Base-by-base conservation (phyloP, 2,329 filamentous ascomycete genomes). In the Acephala macrosclerotiorum region DNA sequence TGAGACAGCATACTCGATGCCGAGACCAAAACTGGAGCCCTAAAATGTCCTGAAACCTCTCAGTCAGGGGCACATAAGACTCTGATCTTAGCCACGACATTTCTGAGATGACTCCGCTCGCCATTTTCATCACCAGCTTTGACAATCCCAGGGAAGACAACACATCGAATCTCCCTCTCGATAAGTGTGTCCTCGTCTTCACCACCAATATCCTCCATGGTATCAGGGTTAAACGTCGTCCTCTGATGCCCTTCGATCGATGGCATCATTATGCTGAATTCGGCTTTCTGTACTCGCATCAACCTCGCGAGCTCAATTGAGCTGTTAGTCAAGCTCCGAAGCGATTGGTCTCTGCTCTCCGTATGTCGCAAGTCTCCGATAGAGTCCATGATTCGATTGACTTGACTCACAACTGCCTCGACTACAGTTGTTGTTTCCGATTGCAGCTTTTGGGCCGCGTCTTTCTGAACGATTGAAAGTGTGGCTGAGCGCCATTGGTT, bases 401-500 rank as follows among this genome's bases (percentile, higher is more conserved):
- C 77, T 55, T 80, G 80, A 2, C 76, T 71, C 18, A 87, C 75
- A 47, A 87, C 78, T 14, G 73, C 71, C 42, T 84, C 80, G 18
- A 79, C 78, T 36, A 83, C 73, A 26, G 73, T 69, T 22, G 77
- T 68, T 3, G 85, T 87, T 71, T 84, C 79, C 16, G 77, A 71
- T 59, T 82, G 78, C 38, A 88, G 79, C 63, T 79, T 81, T 38
- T 79, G 72, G 18, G 78, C 75, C 6, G 83, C 80, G 66, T 86
- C 85, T 71, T 85, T 86, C 61, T 82, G 83, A 59, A 91, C 76
- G 51, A 89, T 80, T 29, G 85, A 81, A 47, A 91, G 81, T 1
- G 89, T 91, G n/a, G 83, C 81, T 6, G 88, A 86, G 45, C 89
- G 86, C 89, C 89, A 91, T 73, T 88, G 85, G 74, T 90, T 90